Conservation (phyloP, 164 flowering plant genomes). For the Tetracentron sinense region DNA sequence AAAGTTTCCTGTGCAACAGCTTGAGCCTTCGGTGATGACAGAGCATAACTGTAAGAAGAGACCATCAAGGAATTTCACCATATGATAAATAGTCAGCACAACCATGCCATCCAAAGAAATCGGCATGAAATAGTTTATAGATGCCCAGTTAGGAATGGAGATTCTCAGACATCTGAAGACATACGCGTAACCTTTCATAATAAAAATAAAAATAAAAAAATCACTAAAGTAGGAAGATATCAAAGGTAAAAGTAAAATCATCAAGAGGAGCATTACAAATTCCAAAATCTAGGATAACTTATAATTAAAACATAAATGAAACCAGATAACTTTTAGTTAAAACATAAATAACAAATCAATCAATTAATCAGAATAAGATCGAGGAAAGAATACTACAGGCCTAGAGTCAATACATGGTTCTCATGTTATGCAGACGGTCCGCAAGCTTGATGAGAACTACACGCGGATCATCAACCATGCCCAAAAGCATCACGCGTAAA, state of each 20-base stretch:
- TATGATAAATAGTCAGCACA: background rate
- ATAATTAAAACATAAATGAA: background rate
- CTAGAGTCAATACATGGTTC: constrained; percentile 72
- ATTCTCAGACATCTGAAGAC: background rate
- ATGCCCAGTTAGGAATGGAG: background rate
- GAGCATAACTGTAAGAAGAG: constrained; percentile 57
- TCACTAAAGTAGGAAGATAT: background rate
- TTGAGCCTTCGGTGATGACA: constrained; percentile 73
- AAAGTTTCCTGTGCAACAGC: constrained; percentile 94
- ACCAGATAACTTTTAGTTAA: no score
- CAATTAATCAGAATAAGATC: background rate
- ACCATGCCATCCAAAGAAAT: background rate
- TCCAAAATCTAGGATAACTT: background rate
- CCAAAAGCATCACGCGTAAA: constrained; percentile 87
- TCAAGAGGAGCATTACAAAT: background rate
- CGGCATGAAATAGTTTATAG: background rate
- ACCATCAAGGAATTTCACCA: constrained; percentile 3
- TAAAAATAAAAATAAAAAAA: background rate
- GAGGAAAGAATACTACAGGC: constrained; percentile 13
- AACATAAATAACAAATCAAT: background rate
- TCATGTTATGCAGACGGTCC: constrained; percentile 96
- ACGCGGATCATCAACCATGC: constrained; percentile 98
- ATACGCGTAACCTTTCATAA: background rate
- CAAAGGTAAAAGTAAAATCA: background rate
- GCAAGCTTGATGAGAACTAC: constrained; percentile 97